Base-by-base conservation (phyloP, 805 yeast species). In the Tetrapisispora pingtungensis region DNA sequence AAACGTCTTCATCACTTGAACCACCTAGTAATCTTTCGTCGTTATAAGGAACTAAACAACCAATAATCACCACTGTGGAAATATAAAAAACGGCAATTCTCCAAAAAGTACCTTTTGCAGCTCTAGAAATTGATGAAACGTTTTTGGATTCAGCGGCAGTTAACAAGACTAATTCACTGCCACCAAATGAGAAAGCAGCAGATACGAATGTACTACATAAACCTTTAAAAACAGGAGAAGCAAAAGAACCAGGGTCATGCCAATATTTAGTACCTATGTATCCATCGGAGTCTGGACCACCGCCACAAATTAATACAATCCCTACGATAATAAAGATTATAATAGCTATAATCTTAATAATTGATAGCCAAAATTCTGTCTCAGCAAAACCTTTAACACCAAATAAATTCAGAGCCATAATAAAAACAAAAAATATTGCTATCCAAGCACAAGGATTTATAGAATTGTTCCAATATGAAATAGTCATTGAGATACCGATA, bases 161-260 rank as follows among this genome's bases (percentile, higher is more conserved):
- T 42, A 81, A 65, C 33, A 84, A 84, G 22, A 75, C 71, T 44
- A 81, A 66, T 60, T 81, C 89, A 19, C 81, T 76, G 36, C 88
- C 87, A 26, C 81, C 75, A 56, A 77, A 82, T 6, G 85, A 72
- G 54, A 80, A 82, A 0, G 87, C 84, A n/a, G 87, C 84, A 28
- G 80, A 75, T 43, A 79, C 78, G 48, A 81, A 77, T 12, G 76
- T 81, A 4, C 78, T 66, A 50, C 76, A 72, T 24, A 81, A 75
- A 46, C 84, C 84, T 64, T 80, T 80, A 58, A 79, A 66, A n/a
- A 37, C 40, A 10, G 76, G 75, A 47, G 64, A 57, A 15, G 74
- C 69, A 53, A 75, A 74, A 0, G 78, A 70, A 41, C 83, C 83
- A 7, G 79, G 78, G 38, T 66, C 54, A 34, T 62, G 62, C 78